phyloP scores from a whole-genome alignment of 2,329 filamentous ascomycete genomes.

The Colletotrichum sansevieriae region DNA sequence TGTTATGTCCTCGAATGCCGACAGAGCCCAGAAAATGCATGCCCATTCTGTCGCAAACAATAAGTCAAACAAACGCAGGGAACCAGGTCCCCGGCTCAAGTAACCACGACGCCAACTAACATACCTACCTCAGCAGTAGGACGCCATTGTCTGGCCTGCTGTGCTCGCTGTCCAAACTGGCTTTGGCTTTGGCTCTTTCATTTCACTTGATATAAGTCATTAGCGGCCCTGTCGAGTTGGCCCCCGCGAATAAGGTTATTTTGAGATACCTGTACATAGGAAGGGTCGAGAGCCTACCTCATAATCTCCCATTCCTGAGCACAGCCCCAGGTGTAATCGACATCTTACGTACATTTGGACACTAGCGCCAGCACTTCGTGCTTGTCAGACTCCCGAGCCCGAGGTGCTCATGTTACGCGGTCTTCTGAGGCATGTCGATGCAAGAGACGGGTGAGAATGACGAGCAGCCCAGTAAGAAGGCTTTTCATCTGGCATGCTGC shows the following conservation, averaged over 20 bases:
- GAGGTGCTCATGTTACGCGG: background rate
- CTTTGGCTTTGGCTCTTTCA: background rate
- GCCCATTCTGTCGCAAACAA: slow-evolving; percentile 5
- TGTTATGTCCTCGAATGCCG: background rate
- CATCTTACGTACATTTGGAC: slow-evolving; percentile 23
- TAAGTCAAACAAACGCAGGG: slow-evolving; percentile 5
- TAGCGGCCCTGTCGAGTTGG: background rate
- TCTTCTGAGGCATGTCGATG: slow-evolving; percentile 15
- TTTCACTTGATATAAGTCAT: background rate
- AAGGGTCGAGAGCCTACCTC: slow-evolving; percentile 12
- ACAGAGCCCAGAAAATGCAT: background rate
- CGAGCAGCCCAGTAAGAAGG: slow-evolving; percentile 4
- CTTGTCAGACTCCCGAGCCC: slow-evolving; percentile 15
- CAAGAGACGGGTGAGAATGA: background rate
- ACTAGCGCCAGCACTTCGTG: slow-evolving; percentile 7
- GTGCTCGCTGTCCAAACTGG: slow-evolving; percentile 5
- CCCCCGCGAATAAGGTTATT: slow-evolving; percentile 5
- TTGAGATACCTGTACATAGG: background rate
- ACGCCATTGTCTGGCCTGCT: background rate
- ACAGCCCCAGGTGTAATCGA: slow-evolving; percentile 31
- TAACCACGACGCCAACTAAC: background rate
- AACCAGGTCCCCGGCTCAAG: slow-evolving; percentile 9
- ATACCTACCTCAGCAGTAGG: background rate
- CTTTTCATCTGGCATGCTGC: slow-evolving; percentile 22
- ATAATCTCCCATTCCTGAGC: slow-evolving; percentile 30